A percentile compares a stretch with the other conserved stretches of the same genome.
phyloP scores from a whole-genome alignment of 768 basidiomycete species.

The Agrocybe praecox region DNA sequence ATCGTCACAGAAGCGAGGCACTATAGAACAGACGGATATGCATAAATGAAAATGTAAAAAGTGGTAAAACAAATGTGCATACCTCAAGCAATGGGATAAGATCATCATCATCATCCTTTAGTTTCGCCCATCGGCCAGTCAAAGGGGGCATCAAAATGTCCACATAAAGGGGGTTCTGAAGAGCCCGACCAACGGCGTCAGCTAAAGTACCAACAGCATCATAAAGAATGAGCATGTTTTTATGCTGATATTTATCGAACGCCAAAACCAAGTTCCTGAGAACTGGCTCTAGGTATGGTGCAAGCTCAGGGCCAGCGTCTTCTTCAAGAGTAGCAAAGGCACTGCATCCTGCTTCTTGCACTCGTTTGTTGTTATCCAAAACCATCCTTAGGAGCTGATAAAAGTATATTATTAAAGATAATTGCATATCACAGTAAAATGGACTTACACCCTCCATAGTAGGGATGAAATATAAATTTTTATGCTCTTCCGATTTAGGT shows the following conservation, averaged over 20 bases:
- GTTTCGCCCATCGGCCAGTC: conserved; percentile 85
- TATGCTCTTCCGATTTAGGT: conserved; percentile 82
- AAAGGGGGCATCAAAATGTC: conserved; percentile 97
- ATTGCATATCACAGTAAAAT: background rate
- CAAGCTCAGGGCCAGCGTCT: conserved; percentile 88
- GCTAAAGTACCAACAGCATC: conserved; percentile 99
- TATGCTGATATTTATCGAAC: conserved; percentile 98
- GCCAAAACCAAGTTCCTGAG: conserved; percentile 94
- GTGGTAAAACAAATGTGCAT: conserved; percentile 15
- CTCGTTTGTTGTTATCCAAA: conserved; percentile 96
- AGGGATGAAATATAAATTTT: conserved; percentile 89
- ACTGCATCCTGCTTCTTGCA: conserved; percentile 98
- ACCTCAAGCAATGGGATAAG: conserved; percentile 96
- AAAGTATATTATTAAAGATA: conserved; percentile 6
- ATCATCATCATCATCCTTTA: conserved; percentile 91
- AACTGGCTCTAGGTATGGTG: conserved; percentile 94
- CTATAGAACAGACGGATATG: conserved; percentile 40
- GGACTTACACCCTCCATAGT: conserved; percentile 92
- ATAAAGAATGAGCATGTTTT: conserved; percentile 98
- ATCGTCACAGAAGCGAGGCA: conserved; percentile 98
- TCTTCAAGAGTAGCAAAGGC: conserved; percentile 99
- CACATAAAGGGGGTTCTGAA: conserved; percentile 85
- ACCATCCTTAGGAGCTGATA: conserved; percentile 97
- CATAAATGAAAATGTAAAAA: background rate
- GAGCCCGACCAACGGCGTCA: conserved; percentile 89